Base-by-base conservation (phyloP, 768 basidiomycete genomes). In the Tulasnella sp. region DNA sequence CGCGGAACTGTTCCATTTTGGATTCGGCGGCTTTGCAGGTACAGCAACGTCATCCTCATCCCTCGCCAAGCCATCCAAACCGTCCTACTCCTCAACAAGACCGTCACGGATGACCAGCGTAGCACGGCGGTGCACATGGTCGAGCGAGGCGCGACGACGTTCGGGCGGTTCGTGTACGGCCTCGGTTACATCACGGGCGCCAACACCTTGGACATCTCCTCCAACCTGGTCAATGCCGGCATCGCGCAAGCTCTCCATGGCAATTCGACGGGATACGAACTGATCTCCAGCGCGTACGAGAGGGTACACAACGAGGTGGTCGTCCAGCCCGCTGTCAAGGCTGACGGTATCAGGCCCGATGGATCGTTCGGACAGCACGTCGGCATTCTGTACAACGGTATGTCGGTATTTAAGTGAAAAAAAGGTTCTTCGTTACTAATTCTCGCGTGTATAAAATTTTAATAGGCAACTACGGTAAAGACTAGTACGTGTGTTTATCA, bases 351-450 rank as follows among this genome's bases (percentile, higher is more conserved):
- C 42, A 82, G 87, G n/a, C 84, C 85, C 0, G 88, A 89, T 82
- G 88, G 88, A 4, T 86, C 85, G 74, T 88, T 88, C 81, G 82
- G 82, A 42, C 87, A 93, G 84, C 93, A 93, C 84, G 84, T 83
- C n/a, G 92, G 92, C 28, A 87, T 93, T n/a, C 84, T 92, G 8
- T 93, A 93, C 83, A 92, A 91, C 75, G 93, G 85, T 64, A 20
- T n/a, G n/a, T n/a, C n/a, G n/a, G n/a, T n/a, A n/a, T n/a, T n/a
- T n/a, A n/a, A n/a, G n/a, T n/a, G n/a, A n/a, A n/a, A n/a, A n/a
- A n/a, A n/a, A 20, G 37, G 24, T 5, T 79, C 24, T 46, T 46
- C 2, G 14, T 72, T 28, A 31, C 28, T 28, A 16, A 40, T 48
- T 46, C 6, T 2, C 6, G 37, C 0, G 3, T 40, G 24, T 16